Evolutionary conservation across 345 rosid species (phyloP), one percentile per base, ranked within the genome.

Genomic region (Conringia planisiliqua): DNA sequence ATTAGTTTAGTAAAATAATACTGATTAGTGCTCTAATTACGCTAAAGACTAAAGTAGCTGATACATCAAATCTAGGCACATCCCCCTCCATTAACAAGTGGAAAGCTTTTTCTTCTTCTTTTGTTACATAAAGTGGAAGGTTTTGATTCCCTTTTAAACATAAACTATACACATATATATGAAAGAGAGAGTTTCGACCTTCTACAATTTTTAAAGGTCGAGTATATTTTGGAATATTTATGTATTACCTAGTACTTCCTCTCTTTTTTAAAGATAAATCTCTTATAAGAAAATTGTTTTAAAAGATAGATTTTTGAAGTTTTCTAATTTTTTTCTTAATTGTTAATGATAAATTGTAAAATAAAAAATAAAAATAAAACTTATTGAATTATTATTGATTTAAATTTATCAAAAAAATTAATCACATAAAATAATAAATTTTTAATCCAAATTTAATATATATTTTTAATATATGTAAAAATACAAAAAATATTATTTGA

Each of bases 11-110:
- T 60, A 16, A 69, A 62, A 62, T 20, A 62, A 62, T 69, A 76
- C 75, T 62, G 65, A 76, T 69, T 62, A 76, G 79, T 69, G 79
- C 70, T 69, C 40, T 62, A 52, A 75, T 75, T 69, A 57, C 42
- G 32, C 60, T 8, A 55, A 46, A 59, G 74, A 56, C 56, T 40
- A 56, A 66, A 61, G 29, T 66, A 40, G 62, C 27, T 66, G 20
- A 44, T 60, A 35, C n/a, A 68, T 71, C 79, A 76, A 76, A 69
- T 76, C 79, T 61, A 75, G 30, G 32, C 79, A 50, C 56, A 75
- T 61, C 63, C 57, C 30, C 62, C 65, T 69, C 79, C 74, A 76
- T 68, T 69, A 69, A 52, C 64, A 62, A 76, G 79, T 76, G 79
- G 74, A 42, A 43, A 16, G 16, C 36, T 52, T 39, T 39, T 4